Conservation (phyloP, 768 basidiomycete genomes). For the Mycena capillaripes region DNA sequence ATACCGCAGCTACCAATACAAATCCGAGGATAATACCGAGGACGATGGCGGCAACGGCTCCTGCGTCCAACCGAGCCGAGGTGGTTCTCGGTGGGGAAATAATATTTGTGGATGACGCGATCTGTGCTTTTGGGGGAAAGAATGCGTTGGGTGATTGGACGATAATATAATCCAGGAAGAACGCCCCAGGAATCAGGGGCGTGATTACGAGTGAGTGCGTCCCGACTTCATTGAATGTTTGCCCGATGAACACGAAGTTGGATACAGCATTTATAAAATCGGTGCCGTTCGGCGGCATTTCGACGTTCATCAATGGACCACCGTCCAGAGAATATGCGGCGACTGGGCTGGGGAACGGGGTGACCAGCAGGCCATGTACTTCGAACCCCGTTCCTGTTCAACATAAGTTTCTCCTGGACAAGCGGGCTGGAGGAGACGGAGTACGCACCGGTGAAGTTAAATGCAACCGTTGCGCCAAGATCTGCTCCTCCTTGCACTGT, state of each 20-base stretch:
- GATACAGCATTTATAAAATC: neutral
- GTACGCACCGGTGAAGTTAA: too few relatives aligned
- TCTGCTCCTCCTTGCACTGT: too few relatives aligned
- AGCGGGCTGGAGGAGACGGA: too few relatives aligned
- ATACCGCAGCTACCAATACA: neutral
- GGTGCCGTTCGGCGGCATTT: neutral
- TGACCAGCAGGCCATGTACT: too few relatives aligned
- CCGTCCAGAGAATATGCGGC: neutral
- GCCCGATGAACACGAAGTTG: neutral
- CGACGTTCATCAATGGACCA: neutral
- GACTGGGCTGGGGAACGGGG: neutral
- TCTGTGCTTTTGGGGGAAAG: slow-evolving; percentile 8
- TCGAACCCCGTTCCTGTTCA: too few relatives aligned
- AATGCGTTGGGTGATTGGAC: neutral
- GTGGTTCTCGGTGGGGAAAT: neutral
- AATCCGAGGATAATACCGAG: neutral
- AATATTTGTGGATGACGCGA: neutral
- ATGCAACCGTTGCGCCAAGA: too few relatives aligned
- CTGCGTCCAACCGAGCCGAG: neutral
- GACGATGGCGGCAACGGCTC: neutral
- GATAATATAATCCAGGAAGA: slow-evolving; percentile 20
- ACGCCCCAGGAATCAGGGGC: neutral
- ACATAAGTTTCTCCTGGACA: too few relatives aligned
- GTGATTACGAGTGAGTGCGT: slow-evolving; percentile 22
- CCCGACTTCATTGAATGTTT: neutral